Conservation (phyloP, 1,284 basidiomycete genomes). For the Ganoderma boninense region DNA sequence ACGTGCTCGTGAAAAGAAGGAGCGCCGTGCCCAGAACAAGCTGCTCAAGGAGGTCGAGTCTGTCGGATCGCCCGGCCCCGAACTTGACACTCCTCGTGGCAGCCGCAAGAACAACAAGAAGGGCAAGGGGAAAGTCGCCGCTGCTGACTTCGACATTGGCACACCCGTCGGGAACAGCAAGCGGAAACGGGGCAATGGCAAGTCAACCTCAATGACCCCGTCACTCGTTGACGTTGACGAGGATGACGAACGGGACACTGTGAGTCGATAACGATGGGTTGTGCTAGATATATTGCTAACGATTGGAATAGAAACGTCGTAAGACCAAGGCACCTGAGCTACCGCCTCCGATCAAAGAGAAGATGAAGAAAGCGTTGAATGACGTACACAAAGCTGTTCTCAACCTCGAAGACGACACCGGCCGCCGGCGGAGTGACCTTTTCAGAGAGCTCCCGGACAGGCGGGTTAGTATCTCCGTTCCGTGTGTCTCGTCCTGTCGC, state of each 20-base stretch:
- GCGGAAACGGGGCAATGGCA: conserved; percentile 73
- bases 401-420: conserved; percentile 75
- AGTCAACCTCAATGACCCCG: conserved; percentile 81
- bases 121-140: conserved; percentile 61
- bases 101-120: conserved; percentile 66
- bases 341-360: conserved; percentile 65
- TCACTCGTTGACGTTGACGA: conserved; percentile 73
- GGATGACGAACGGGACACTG: conserved; percentile 72
- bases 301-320: conserved; percentile 73
- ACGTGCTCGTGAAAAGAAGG: conserved; percentile 67
- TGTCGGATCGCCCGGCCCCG: conserved; percentile 66
- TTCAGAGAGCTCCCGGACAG: conserved; percentile 85
- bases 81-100: conserved; percentile 58
- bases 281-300: neutral
- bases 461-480: conserved; percentile 55
- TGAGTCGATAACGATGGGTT: conserved; percentile 42
- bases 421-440: conserved; percentile 83
- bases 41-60: conserved; percentile 40
- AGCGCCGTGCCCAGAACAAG: conserved; percentile 54
- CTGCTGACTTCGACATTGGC: conserved; percentile 55
- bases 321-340: conserved; percentile 68
- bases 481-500: conserved; percentile 7
- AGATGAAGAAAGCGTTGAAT: conserved; percentile 87
- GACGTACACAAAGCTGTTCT: conserved; percentile 85
- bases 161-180: conserved; percentile 53